Evolutionary conservation across 371 early-diverging fungal genomes (phyloP).

Genomic region (Choanephora cucurbitarum): DNA sequence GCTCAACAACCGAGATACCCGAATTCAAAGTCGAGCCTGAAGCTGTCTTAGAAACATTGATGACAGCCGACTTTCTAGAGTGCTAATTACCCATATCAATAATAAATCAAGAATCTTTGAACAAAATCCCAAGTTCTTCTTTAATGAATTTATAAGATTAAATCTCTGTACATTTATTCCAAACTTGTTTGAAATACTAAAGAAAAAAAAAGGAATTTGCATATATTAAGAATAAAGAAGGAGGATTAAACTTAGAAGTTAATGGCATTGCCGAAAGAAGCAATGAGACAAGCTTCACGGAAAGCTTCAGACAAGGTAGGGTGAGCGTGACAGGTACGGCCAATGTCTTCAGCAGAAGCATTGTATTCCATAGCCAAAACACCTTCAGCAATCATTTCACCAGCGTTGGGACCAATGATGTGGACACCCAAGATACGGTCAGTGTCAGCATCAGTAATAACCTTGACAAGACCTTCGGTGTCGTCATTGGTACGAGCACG

Average conservation of each 20-base stretch:
- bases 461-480: constrained; percentile 92
- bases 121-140: no score
- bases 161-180: no score
- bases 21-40: constrained; percentile 91
- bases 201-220: neutral
- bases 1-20: constrained; percentile 78
- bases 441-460: constrained; percentile 94
- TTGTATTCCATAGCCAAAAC: constrained; percentile 97
- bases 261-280: constrained; percentile 72
- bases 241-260: no score
- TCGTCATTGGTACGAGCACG: constrained; percentile 97
- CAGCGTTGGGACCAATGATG: constrained; percentile 97
- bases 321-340: constrained; percentile 97
- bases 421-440: constrained; percentile 96
- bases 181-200: neutral
- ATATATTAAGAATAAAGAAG: neutral
- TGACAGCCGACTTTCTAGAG: constrained; percentile 95
- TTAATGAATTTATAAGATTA: no score
- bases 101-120: no score
- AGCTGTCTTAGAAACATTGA: constrained; percentile 87
- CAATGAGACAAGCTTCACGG: constrained; percentile 93
- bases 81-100: constrained; percentile 55
- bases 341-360: constrained; percentile 95
- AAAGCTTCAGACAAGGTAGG: constrained; percentile 96
- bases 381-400: constrained; percentile 98